Evolutionary conservation across 495 filamentous ascomycete genomes (phyloP).

Genomic region (Oidiodendron maius): DNA sequence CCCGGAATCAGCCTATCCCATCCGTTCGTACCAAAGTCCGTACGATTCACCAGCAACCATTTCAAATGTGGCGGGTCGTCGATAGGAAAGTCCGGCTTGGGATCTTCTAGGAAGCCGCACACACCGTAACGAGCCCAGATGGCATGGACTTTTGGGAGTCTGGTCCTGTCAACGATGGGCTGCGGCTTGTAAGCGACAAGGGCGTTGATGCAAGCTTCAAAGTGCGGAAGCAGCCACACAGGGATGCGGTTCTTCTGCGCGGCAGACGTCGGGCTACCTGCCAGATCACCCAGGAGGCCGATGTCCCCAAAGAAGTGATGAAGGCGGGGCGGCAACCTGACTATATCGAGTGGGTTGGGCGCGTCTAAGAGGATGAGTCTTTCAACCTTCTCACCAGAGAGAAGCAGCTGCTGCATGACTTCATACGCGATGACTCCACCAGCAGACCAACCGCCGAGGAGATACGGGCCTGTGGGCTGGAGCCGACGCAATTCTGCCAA

Average conservation of each 20-base stretch:
- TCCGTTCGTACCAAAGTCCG: conserved; percentile 70
- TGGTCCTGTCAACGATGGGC: conserved; percentile 35
- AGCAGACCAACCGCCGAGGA: conserved; percentile 74
- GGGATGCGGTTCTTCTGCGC: too few species aligned
- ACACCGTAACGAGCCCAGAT: conserved; percentile 77
- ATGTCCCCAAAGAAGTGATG: conserved; percentile 5
- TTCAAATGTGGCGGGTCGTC: conserved; percentile 28
- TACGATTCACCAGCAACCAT: conserved; percentile 53
- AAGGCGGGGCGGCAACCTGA: conserved; percentile 2
- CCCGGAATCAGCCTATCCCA: conserved; percentile 65
- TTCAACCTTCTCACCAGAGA: conserved; percentile 62
- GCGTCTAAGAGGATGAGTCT: conserved; percentile 71
- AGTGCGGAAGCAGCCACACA: conserved; percentile 79
- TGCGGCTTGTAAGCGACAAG: conserved; percentile 55
- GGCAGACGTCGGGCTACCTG: conserved; percentile 53
- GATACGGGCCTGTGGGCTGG: conserved; percentile 62
- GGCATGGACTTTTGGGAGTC: conserved; percentile 42
- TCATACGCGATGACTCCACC: conserved; percentile 88
- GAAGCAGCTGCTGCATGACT: conserved; percentile 65
- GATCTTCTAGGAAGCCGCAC: conserved; percentile 1
- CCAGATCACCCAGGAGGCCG: conserved; percentile 66
- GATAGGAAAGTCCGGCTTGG: conserved; percentile 54
- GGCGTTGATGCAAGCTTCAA: conserved; percentile 69
- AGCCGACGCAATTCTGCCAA: conserved; percentile 55
- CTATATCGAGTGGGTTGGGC: conserved; percentile 7